Percentiles rank a stretch among this genome's conserved stretches.
phyloP scores from a whole-genome alignment of 495 filamentous ascomycete species.

The Aspergillus homomorphus region DNA sequence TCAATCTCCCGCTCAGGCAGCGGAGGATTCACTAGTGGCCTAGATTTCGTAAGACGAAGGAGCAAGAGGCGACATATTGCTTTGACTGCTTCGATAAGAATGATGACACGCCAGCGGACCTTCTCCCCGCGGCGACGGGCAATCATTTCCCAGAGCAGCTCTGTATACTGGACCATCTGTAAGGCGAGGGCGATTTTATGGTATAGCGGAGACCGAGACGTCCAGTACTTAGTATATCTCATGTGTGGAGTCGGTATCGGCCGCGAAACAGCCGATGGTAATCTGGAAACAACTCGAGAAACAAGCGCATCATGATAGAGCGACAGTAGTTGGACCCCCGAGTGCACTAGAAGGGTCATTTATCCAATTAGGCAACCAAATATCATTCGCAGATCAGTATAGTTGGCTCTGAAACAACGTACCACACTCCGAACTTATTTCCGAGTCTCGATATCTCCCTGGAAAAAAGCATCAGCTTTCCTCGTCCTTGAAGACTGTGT shows the following conservation, averaged over 20 bases:
- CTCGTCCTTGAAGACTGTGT: background rate
- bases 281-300: slow-evolving; percentile 54
- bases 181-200: slow-evolving; percentile 72
- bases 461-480: slow-evolving; percentile 6
- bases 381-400: slow-evolving; percentile 4
- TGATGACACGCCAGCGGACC: slow-evolving; percentile 83
- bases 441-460: slow-evolving; percentile 91
- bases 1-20: slow-evolving; percentile 82
- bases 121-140: slow-evolving; percentile 83
- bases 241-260: slow-evolving; percentile 69
- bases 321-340: slow-evolving; percentile 81
- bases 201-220: slow-evolving; percentile 69
- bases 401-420: slow-evolving; percentile 21
- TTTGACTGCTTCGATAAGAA: slow-evolving; percentile 81
- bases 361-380: slow-evolving; percentile 3
- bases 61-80: slow-evolving; percentile 81
- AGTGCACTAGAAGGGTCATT: slow-evolving; percentile 60
- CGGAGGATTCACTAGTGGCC: slow-evolving; percentile 79
- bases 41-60: slow-evolving; percentile 75
- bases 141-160: slow-evolving; percentile 81
- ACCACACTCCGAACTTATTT: slow-evolving; percentile 88
- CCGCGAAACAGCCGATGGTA: slow-evolving; percentile 41
- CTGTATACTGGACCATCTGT: slow-evolving; percentile 88
- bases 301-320: slow-evolving; percentile 94
- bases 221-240: slow-evolving; percentile 91